Evolutionary conservation across 108 stramenopile species (phyloP).

Genomic region (Cyclotella choctawhatcheeana): DNA sequence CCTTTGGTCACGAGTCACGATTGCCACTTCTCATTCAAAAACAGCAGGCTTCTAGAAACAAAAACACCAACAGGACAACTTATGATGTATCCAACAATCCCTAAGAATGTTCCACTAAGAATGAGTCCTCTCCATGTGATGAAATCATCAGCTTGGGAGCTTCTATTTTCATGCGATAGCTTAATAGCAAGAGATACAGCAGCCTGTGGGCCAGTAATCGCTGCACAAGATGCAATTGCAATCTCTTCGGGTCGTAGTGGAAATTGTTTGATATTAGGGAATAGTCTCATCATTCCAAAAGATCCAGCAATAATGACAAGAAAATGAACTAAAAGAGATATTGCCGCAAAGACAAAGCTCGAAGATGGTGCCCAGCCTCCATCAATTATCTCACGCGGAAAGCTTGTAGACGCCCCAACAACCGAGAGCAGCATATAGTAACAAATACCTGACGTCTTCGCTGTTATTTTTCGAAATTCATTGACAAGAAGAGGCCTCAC

Average conservation of each 20-base stretch:
- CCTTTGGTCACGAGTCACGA: no score
- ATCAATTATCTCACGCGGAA: slow-evolving; percentile 12
- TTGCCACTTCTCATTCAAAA: not conserved
- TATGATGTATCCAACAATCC: slow-evolving; percentile 3
- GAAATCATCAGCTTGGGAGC: not conserved
- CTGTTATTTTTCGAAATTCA: slow-evolving; percentile 12
- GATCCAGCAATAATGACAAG: slow-evolving; percentile 26
- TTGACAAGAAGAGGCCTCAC: slow-evolving; percentile 7
- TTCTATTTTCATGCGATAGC: slow-evolving; percentile 1
- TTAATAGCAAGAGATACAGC: slow-evolving; percentile 39
- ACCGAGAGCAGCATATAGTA: slow-evolving; percentile 42
- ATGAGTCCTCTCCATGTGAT: slow-evolving; percentile 2
- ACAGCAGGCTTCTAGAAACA: not conserved
- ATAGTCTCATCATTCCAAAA: slow-evolving; percentile 18
- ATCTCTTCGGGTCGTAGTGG: slow-evolving; percentile 38
- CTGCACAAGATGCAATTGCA: slow-evolving; percentile 40
- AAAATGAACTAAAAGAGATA: slow-evolving; percentile 31
- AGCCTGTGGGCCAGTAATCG: slow-evolving; percentile 38
- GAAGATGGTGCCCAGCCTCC: slow-evolving; percentile 28
- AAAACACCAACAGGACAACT: slow-evolving; percentile 11
- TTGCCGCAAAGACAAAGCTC: slow-evolving; percentile 32
- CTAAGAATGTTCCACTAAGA: slow-evolving; percentile 7
- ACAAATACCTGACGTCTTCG: slow-evolving; percentile 29
- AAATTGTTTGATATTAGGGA: slow-evolving; percentile 21
- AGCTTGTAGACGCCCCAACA: slow-evolving; percentile 31